Evolutionary conservation across 78 protist genomes (phyloP).

Genomic region (Pigoraptor vietnamica): DNA sequence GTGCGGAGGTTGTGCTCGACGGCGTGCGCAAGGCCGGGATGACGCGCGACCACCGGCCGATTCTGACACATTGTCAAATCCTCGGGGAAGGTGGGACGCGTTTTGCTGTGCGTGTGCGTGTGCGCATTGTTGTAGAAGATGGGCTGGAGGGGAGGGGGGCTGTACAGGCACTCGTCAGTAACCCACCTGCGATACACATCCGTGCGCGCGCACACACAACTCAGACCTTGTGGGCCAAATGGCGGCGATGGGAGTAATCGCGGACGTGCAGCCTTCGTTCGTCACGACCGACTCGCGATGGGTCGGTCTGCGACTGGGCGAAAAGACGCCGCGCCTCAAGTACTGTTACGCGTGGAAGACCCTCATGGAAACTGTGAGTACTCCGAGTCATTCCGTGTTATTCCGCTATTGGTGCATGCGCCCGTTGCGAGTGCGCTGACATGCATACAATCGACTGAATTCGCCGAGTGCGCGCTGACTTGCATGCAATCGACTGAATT

Average conservation of each 20-base stretch:
- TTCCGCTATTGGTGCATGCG: background rate
- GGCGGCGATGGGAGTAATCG: background rate
- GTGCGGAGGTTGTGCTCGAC: background rate
- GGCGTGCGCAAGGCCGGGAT: background rate
- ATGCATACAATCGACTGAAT: background rate
- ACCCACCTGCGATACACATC: background rate
- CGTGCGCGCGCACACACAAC: background rate
- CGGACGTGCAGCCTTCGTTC: background rate
- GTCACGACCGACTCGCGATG: background rate
- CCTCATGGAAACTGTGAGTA: background rate
- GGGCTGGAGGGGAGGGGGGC: too few relatives aligned
- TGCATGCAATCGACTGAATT: background rate
- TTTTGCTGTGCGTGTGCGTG: background rate
- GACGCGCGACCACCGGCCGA: background rate
- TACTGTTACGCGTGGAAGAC: background rate
- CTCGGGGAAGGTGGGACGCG: background rate
- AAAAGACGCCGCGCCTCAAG: background rate
- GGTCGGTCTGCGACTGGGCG: background rate
- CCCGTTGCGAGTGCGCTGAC: background rate
- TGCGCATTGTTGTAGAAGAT: background rate
- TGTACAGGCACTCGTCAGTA: background rate
- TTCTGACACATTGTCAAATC: background rate
- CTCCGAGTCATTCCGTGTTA: background rate
- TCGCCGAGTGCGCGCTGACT: background rate
- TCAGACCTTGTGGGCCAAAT: background rate